Base-by-base conservation (phyloP, 306 rosid species). In the Comarum palustre region DNA sequence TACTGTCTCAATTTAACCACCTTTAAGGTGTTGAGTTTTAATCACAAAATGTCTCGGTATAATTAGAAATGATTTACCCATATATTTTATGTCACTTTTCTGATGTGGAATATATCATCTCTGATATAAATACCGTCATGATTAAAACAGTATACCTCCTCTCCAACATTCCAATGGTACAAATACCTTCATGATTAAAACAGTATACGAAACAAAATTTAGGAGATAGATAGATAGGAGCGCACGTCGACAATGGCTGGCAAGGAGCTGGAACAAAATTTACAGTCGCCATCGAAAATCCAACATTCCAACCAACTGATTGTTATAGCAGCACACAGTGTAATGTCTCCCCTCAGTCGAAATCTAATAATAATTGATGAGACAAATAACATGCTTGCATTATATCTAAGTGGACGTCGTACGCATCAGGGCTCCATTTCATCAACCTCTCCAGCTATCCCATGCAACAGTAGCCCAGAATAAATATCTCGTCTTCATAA, bases 301-400 rank as follows among this genome's bases (percentile, higher is more conserved):
- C n/a, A n/a, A n/a, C n/a, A n/a, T n/a, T 15, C 66, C 66, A 60
- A 60, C 66, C 17, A 29, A 59, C 61, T 55, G 57, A 55, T 24
- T 4, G 10, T 55, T 11, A 51, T 19, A 19, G 4, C 2, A 19
- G 57, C 57, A 51, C 4, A 4, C 15, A 6, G 2, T 50, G 6
- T 5, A 9, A 20, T n/a, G 64, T 58, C 64, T 27, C 64, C 27
- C 38, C 36, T 24, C 27, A 22, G 2, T 52, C 14, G 5, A 52
- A 55, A 32, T 32, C 32, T 3, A 55, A 27, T 1, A 58, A 58
- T 58, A 58, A 58, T 58, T 58, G 64, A 58, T 0, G 64, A 58
- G 64, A 58, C 64, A 58, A 58, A 58, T 58, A 61, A 61, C 66
- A 61, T 61, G 22, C 14, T 61, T 17, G 25, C 66, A 2, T 61